Conservation (phyloP, 257 asterid species). For the Voacanga thouarsii region DNA sequence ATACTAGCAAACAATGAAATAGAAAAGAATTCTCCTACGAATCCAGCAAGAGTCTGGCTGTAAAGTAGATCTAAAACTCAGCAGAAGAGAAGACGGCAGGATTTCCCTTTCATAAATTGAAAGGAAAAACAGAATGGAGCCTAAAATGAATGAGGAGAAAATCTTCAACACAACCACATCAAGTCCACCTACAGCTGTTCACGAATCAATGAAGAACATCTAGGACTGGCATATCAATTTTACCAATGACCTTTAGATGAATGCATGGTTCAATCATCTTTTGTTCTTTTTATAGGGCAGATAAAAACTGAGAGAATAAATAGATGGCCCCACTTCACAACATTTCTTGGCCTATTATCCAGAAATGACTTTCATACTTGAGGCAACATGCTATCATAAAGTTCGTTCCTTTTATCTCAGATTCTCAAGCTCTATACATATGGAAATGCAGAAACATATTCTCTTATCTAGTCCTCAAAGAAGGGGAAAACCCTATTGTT, state of each 20-base stretch:
- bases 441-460: background rate
- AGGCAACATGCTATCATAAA: background rate
- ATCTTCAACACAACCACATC: background rate
- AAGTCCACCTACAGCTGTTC: background rate
- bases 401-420: background rate
- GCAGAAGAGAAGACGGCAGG: background rate
- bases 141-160: background rate
- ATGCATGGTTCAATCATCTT: background rate
- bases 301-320: background rate
- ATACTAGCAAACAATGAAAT: background rate
- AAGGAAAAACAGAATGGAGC: background rate
- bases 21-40: background rate
- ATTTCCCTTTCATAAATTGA: background rate
- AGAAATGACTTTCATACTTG: background rate
- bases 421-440: background rate
- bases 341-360: background rate
- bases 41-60: background rate
- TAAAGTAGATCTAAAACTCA: background rate
- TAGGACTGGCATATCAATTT: background rate
- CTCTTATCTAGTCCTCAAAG: background rate
- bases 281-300: background rate
- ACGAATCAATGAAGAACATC: background rate
- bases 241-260: background rate
- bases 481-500: background rate
- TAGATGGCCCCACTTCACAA: background rate